A percentile compares a stretch with the other conserved stretches of the same genome.
phyloP scores from a whole-genome alignment of 2,329 filamentous ascomycete genomes.

The Cladophialophora chaetospira region DNA sequence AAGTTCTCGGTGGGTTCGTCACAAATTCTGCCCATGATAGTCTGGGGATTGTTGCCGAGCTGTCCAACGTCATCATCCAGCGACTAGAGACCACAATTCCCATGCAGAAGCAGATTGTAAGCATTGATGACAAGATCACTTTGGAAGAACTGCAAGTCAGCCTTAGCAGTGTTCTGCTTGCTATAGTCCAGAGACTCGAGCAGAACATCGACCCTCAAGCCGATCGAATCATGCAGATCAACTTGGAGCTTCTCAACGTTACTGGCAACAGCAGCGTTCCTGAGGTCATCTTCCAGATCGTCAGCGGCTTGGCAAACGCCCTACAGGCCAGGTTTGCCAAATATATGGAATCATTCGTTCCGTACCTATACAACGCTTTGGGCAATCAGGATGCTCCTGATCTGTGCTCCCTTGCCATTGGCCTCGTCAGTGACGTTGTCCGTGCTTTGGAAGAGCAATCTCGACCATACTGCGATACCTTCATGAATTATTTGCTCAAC shows the following conservation, averaged over 20 bases:
- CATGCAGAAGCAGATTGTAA: slow-evolving; percentile 90
- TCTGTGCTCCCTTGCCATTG: slow-evolving; percentile 95
- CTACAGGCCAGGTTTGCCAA: slow-evolving; percentile 91
- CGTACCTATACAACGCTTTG: slow-evolving; percentile 90
- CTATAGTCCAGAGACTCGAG: slow-evolving; percentile 88
- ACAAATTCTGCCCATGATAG: slow-evolving; percentile 87
- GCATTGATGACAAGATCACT: slow-evolving; percentile 92
- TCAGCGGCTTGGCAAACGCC: slow-evolving; percentile 87
- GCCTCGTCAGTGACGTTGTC: slow-evolving; percentile 93
- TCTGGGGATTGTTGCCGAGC: slow-evolving; percentile 73
- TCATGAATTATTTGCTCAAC: slow-evolving; percentile 97
- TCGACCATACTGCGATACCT: slow-evolving; percentile 92
- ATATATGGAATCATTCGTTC: slow-evolving; percentile 95
- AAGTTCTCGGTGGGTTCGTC: slow-evolving; percentile 93
- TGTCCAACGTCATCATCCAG: slow-evolving; percentile 87
- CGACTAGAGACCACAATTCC: slow-evolving; percentile 86
- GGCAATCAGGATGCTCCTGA: slow-evolving; percentile 93
- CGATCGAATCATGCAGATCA: slow-evolving; percentile 88
- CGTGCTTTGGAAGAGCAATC: slow-evolving; percentile 86
- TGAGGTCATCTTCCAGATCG: slow-evolving; percentile 87
- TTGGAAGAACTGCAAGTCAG: slow-evolving; percentile 98
- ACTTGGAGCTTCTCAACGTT: slow-evolving; percentile 76
- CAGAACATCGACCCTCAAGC: slow-evolving; percentile 86
- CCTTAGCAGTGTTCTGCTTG: slow-evolving; percentile 84
- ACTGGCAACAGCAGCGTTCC: slow-evolving; percentile 89